Base-by-base conservation (phyloP, 805 yeast genomes). In the Naumovozyma castellii region DNA sequence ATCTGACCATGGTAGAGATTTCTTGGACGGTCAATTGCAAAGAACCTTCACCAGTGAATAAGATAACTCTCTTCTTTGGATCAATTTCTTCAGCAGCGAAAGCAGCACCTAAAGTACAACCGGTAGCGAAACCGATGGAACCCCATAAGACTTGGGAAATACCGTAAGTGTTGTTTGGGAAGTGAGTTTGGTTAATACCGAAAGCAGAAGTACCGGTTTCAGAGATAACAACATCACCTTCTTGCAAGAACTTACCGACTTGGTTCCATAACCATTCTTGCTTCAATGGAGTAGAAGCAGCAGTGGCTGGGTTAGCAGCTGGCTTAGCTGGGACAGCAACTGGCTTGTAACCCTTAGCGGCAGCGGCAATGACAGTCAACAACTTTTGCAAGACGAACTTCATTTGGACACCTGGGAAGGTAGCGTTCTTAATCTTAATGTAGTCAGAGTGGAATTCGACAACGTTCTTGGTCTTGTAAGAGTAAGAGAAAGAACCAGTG, bases 401-500 rank as follows among this genome's bases (percentile, higher is more conserved):
- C 84, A 80, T 80, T 64, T 78, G 80, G 44, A 80, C 76, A 55
- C 80, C 81, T 48, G 80, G 80, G 73, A 75, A 80, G 30, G 75
- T 71, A 43, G 86, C 87, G 53, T 68, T 74, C 59, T 71, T 76
- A 59, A 80, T 75, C 66, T 79, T 79, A 58, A 78, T 75, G 68
- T 76, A 71, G 65, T 80, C 83, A 15, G 87, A 79, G 66, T 80
- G 88, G 74, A 80, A 78, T 67, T 80, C 88, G 48, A 80, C 75
- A 54, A 80, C 73, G 67, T 80, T 80, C 63, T 73, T 76, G 52
- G 88, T 80, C 62, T 76, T 72, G 69, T 79, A 79, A 42, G 80
- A 72, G 67, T 80, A 80, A 29, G 86, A 76, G 70, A 80, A 80
- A 16, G 94, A 81, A 59, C 94, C 94, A 37, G 95, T 84, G 73